Conservation (phyloP, 371 early-diverging fungal species). For the Mortierella sp. region DNA sequence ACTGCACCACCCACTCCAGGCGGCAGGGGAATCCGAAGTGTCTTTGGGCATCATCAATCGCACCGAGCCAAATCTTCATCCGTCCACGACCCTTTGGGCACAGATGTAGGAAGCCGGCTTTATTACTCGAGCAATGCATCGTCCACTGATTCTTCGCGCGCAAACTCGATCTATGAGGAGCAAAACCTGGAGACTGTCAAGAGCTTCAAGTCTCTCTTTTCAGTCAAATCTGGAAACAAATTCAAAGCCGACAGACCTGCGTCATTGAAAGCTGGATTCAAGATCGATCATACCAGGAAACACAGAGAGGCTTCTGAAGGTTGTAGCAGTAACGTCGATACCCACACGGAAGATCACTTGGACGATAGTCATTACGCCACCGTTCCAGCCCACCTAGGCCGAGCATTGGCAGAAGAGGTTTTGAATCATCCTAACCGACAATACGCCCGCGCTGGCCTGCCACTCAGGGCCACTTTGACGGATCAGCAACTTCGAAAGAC, state of each 20-base stretch:
- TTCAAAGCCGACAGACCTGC: constrained; percentile 37
- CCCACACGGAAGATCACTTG: no score
- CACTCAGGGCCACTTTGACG: constrained; percentile 15
- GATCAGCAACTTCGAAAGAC: constrained; percentile 33
- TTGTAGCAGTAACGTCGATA: background rate
- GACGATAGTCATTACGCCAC: constrained; percentile 20
- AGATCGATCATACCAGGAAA: constrained; percentile 7
- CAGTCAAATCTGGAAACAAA: constrained; percentile 16
- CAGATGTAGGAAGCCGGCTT: background rate
- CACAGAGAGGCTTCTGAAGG: background rate
- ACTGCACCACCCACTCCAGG: constrained; percentile 37
- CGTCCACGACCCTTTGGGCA: background rate
- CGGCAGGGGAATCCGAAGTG: constrained; percentile 17
- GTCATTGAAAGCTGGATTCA: constrained; percentile 40
- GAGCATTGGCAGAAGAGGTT: background rate
- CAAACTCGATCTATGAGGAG: constrained; percentile 43
- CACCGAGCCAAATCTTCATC: constrained; percentile 11
- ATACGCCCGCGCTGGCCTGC: background rate
- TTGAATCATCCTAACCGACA: constrained; percentile 2
- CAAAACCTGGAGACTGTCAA: constrained; percentile 38
- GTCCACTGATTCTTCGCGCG: constrained; percentile 24
- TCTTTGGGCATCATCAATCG: constrained; percentile 29
- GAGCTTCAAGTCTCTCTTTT: constrained; percentile 48
- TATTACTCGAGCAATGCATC: constrained; percentile 1
- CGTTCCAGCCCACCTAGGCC: constrained; percentile 6